phyloP scores from a whole-genome alignment of 768 basidiomycete species.

The Rhodocollybia butyracea region DNA sequence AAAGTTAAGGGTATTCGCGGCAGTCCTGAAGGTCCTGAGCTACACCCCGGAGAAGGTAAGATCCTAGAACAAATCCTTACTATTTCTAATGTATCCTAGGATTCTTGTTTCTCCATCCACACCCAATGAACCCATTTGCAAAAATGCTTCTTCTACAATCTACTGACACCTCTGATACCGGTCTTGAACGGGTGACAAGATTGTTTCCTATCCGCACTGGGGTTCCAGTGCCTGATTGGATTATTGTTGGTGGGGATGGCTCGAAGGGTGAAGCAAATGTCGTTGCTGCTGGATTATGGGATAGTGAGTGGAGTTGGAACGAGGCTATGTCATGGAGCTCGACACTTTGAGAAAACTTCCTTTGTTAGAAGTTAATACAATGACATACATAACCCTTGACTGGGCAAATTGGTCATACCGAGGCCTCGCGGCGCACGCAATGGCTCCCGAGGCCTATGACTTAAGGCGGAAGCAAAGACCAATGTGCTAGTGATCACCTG shows the following conservation, averaged over 20 bases:
- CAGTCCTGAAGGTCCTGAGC: constrained; percentile 9
- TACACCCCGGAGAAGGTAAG: constrained; percentile 11
- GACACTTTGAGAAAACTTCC: not conserved
- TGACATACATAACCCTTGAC: no score
- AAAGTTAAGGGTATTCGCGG: constrained; percentile 25
- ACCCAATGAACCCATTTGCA: constrained; percentile 36
- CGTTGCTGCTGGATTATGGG: constrained; percentile 62
- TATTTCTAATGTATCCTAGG: constrained; percentile 23
- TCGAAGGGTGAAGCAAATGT: constrained; percentile 68
- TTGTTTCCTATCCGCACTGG: constrained; percentile 88
- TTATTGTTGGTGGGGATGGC: constrained; percentile 59
- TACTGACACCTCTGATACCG: constrained; percentile 37
- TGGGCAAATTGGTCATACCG: no score
- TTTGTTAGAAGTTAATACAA: no score
- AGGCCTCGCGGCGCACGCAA: no score
- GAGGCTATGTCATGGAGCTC: constrained; percentile 43
- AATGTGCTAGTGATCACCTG: no score
- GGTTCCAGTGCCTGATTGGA: constrained; percentile 73
- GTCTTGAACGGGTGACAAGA: constrained; percentile 64
- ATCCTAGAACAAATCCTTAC: constrained; percentile 9
- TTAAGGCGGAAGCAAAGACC: no score
- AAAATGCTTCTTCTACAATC: constrained; percentile 57
- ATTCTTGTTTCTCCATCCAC: constrained; percentile 68
- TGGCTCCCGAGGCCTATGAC: no score
- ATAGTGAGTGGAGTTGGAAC: constrained; percentile 41